phyloP scores from a whole-genome alignment of 2,329 filamentous ascomycete genomes.

The Fusarium scirpi region DNA sequence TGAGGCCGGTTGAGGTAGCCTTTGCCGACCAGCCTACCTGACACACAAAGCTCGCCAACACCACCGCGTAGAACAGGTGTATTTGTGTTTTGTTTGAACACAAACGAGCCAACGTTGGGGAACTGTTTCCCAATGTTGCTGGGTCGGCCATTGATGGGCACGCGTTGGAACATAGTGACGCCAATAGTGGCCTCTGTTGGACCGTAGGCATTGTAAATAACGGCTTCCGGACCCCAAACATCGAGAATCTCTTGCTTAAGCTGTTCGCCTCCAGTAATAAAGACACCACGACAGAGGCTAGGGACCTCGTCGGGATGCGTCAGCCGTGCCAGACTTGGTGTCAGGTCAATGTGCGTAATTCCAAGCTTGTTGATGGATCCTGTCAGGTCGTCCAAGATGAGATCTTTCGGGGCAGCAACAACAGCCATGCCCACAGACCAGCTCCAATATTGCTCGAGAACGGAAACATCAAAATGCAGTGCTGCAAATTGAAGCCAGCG shows the following conservation, averaged over 20 bases:
- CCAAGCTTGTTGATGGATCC: constrained; percentile 75
- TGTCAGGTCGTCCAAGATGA: constrained; percentile 86
- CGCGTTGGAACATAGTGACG: constrained; percentile 87
- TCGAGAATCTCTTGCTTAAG: constrained; percentile 91
- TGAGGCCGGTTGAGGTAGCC: constrained; percentile 86
- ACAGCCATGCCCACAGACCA: constrained; percentile 92
- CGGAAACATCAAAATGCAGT: constrained; percentile 93
- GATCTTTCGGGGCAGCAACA: constrained; percentile 82
- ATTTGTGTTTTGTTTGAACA: constrained; percentile 77
- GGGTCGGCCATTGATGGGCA: constrained; percentile 80
- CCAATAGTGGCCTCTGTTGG: constrained; percentile 95
- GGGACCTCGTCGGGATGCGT: constrained; percentile 85
- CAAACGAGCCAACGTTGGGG: constrained; percentile 86
- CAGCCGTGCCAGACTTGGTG: constrained; percentile 85
- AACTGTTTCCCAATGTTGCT: constrained; percentile 92
- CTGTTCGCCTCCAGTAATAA: constrained; percentile 92
- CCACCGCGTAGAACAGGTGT: constrained; percentile 80
- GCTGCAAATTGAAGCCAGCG: constrained; percentile 94
- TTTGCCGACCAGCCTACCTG: constrained; percentile 86
- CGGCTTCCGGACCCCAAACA: constrained; percentile 80
- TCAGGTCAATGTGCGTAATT: constrained; percentile 93
- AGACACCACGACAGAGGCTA: constrained; percentile 82
- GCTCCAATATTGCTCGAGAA: constrained; percentile 94
- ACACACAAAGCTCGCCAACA: constrained; percentile 89
- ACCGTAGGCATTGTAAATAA: constrained; percentile 93